phyloP scores from a whole-genome alignment of 2,329 filamentous ascomycete genomes.

The Fusarium luffae region DNA sequence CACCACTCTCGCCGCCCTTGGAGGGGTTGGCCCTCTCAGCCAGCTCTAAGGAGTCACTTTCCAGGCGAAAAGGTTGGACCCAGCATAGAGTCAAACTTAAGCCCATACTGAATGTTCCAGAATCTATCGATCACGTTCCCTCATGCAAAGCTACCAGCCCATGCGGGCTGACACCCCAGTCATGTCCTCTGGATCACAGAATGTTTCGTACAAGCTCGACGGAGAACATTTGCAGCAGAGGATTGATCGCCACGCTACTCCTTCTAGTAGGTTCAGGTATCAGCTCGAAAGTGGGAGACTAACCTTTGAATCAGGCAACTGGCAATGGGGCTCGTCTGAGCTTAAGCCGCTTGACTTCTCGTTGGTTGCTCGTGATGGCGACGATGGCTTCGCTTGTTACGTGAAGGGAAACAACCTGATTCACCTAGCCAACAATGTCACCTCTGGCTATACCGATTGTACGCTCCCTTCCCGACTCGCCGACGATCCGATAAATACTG shows the following conservation, averaged over 20 bases:
- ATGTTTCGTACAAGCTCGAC: slow-evolving; percentile 13
- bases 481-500: not conserved
- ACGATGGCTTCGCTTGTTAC: slow-evolving; percentile 22
- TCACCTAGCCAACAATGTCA: not conserved
- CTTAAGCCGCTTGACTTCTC: slow-evolving; percentile 20
- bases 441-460: slow-evolving; percentile 28
- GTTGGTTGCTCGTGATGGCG: slow-evolving; percentile 8
- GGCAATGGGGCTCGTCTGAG: slow-evolving; percentile 22
- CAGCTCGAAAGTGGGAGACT: not conserved
- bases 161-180: slow-evolving; percentile 8
- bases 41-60: not conserved
- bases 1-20: not conserved
- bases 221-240: not conserved
- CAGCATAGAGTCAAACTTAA: too few relatives aligned
- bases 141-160: slow-evolving; percentile 33
- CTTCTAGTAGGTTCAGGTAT: not conserved
- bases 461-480: not conserved
- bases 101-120: not conserved
- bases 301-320: not conserved
- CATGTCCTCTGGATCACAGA: slow-evolving; percentile 22
- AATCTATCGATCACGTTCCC: slow-evolving; percentile 20
- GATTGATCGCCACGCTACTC: slow-evolving; percentile 5
- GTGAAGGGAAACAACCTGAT: slow-evolving; percentile 27
- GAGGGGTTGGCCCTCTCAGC: not conserved
- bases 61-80: not conserved